These are phyloP conservation scores for Stellera chamaejasme DNA, from an alignment of 345 rosid genomes.

Conservation along the genomic window DNA sequence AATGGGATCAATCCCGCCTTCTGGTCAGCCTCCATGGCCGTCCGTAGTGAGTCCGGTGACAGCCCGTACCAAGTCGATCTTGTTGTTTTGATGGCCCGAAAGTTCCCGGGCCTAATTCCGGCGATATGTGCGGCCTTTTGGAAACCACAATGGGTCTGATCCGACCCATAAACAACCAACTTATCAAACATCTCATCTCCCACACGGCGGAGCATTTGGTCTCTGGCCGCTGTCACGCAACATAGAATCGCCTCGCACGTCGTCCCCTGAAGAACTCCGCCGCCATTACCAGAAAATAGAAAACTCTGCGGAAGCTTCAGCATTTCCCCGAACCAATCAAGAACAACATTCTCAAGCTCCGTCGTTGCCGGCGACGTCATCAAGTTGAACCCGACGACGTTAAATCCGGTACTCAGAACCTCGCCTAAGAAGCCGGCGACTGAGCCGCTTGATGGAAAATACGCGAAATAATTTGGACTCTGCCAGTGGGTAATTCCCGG, in stretches of 20 bases:
- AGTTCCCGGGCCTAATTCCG: not conserved
- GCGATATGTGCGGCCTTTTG: conserved; percentile 21
- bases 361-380: conserved; percentile 40
- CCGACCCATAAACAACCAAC: conserved; percentile 33
- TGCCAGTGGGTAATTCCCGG: conserved; percentile 48
- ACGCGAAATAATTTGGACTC: conserved; percentile 33
- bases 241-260: conserved; percentile 34
- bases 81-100: not conserved
- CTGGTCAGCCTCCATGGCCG: conserved; percentile 18
- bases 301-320: not conserved
- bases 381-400: conserved; percentile 41
- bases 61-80: conserved; percentile 15
- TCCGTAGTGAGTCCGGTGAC: conserved; percentile 14
- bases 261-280: conserved; percentile 27
- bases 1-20: conserved; percentile 34
- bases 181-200: conserved; percentile 16
- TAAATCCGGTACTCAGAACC: conserved; percentile 28
- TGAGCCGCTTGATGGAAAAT: conserved; percentile 22
- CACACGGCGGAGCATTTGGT: conserved; percentile 13
- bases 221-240: conserved; percentile 30
- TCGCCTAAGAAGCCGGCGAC: conserved; percentile 28
- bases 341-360: conserved; percentile 33
- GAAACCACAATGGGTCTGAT: conserved; percentile 29
- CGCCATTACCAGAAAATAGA: too few relatives aligned
- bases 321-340: conserved; percentile 39